Base-by-base conservation (phyloP, 768 basidiomycete genomes). In the Gelatoporia subvermispora region DNA sequence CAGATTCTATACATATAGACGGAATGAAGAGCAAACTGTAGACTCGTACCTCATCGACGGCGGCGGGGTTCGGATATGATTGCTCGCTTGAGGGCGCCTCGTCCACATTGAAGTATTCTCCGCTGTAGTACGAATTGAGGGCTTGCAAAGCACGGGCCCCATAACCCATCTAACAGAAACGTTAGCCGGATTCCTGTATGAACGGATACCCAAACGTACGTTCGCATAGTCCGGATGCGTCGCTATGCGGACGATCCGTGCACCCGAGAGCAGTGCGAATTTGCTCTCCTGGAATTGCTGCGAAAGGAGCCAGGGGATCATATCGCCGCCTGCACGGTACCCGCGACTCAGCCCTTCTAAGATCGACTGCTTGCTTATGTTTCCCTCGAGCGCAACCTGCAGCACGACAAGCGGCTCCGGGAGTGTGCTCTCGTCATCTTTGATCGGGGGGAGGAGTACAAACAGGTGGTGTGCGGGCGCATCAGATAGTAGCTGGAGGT, bases 391-490 rank as follows among this genome's bases (percentile, higher is more conserved):
- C 17, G 96, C 94, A 20, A 99, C 93, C 63, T 98, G 95, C 17
- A 99, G 66, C 4, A 98, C 96, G 5, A 93, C 95, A 35, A 99
- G 76, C 7, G 96, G 96, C 54, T 97, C 94, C 0, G 96, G 96
- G 1, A 99, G 76, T 42, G 84, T 79, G n/a, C 77, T 84, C 63
- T 93, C 91, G 52, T 94, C 88, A 47, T 93, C 88, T 60, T 87
- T 84, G 42, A 98, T 76, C 0, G 96, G 96, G 0, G 94, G 94
- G 1, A 98, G 74, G 0, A 99, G 79, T 1, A 99, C 96, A 56
- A 98, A 99, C 13, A 99, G 77, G 59, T 94, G 91, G 62, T 98
- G 95, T 1, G 93, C 94, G 0, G 96, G 96, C 1, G 96, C 96
- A 59, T 99, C 96, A 10, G 88, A 90, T 66, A 98, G 81, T 44